Conservation (phyloP, 441 rosid genomes). For the California macrophylla region DNA sequence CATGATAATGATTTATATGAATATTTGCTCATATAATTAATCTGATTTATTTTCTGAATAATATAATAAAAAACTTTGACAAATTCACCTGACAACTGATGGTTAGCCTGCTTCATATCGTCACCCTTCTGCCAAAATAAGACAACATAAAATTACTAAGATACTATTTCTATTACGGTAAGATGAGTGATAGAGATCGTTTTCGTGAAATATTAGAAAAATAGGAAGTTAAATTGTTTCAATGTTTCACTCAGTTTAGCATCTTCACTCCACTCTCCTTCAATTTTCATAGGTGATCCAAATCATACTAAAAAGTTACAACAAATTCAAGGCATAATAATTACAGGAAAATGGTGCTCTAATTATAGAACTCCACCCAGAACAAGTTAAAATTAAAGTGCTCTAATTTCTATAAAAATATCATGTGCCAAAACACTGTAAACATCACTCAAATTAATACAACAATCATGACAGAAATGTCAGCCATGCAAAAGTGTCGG, state of each 20-base stretch:
- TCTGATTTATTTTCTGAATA: constrained; percentile 5
- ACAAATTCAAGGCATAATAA: no score
- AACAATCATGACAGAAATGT: neutral
- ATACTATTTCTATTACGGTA: no score
- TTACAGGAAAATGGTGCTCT: no score
- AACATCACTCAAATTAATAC: neutral
- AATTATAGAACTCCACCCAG: no score
- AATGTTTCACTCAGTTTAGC: no score
- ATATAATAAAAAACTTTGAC: neutral
- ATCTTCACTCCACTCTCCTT: no score
- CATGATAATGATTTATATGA: constrained; percentile 16
- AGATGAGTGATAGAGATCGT: no score
- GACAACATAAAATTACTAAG: no score
- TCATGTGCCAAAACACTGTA: no score
- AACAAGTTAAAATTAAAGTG: no score
- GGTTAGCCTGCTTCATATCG: constrained; percentile 31
- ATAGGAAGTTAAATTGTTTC: no score
- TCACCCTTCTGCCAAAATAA: constrained; percentile 22
- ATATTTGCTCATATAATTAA: constrained; percentile 15
- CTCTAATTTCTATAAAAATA: neutral
- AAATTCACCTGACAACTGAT: constrained; percentile 27
- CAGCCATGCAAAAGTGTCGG: neutral
- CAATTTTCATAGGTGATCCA: neutral
- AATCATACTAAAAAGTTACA: neutral
- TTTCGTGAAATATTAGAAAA: no score